Conservation (phyloP, 257 asterid species). For the Galeopsis tetrahit region DNA sequence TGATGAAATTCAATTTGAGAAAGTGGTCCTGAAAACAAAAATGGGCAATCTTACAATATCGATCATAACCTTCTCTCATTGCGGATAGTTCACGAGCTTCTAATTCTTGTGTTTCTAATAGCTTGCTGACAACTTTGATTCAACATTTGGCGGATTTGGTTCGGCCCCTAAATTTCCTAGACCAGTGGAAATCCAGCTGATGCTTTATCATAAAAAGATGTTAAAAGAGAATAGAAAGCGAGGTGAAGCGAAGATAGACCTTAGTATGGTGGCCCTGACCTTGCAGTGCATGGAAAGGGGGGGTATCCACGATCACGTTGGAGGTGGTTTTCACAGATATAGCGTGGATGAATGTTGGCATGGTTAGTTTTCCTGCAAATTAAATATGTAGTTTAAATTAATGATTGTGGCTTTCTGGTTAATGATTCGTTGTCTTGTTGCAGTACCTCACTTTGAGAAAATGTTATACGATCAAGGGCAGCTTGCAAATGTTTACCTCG, state of each 20-base stretch:
- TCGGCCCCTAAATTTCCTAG: constrained; percentile 98
- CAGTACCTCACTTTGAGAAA: constrained; percentile 99
- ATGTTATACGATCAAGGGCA: constrained; percentile 99
- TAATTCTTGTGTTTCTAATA: constrained; percentile 30
- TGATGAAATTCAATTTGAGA: too few species aligned
- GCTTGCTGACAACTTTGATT: constrained; percentile 78
- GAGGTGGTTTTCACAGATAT: constrained; percentile 98
- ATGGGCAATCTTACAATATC: not conserved
- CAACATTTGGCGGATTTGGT: constrained; percentile 88
- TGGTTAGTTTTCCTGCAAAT: constrained; percentile 53
- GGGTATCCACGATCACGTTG: constrained; percentile 91
- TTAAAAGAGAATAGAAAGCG: constrained; percentile 53
- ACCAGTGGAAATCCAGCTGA: constrained; percentile 87
- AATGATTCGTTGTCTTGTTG: constrained; percentile 30
- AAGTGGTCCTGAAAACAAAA: too few species aligned
- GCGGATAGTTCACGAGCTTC: not conserved
- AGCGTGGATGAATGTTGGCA: constrained; percentile 99
- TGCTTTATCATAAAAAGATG: constrained; percentile 85
- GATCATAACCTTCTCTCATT: not conserved
- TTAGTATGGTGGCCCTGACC: constrained; percentile 65
- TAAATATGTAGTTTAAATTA: not conserved
- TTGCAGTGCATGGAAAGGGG: constrained; percentile 90
- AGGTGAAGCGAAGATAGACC: constrained; percentile 69
- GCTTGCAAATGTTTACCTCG: constrained; percentile 73
- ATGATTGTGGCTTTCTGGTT: not conserved